Conservation (phyloP, 257 asterid species). For the Lavandula angustifolia region DNA sequence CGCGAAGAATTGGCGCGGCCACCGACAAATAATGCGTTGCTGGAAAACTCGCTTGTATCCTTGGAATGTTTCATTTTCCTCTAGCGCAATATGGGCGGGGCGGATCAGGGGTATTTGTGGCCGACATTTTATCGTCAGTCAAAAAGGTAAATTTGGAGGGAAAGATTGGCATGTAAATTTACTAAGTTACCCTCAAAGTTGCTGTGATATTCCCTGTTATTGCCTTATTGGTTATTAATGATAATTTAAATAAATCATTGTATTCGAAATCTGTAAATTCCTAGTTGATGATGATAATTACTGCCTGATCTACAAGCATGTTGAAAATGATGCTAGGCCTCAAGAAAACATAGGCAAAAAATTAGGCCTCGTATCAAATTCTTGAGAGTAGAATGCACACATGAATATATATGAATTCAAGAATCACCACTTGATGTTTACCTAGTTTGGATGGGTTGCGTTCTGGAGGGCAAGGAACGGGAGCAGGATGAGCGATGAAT, state of each 20-base stretch:
- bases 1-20: conserved; percentile 41
- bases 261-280: too few species aligned
- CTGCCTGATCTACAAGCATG: background rate
- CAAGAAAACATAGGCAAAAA: background rate
- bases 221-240: too few species aligned
- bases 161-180: background rate
- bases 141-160: conserved; percentile 6
- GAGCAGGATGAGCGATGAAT: conserved; percentile 72
- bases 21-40: conserved; percentile 56
- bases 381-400: background rate
- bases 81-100: conserved; percentile 29
- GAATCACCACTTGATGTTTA: background rate
- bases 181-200: background rate
- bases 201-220: too few species aligned
- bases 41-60: conserved; percentile 93
- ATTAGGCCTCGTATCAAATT: conserved; percentile 20
- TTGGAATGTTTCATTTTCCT: conserved; percentile 91
- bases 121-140: background rate
- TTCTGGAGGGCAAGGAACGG: conserved; percentile 64
- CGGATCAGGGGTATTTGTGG: conserved; percentile 31
- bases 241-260: too few species aligned
- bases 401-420: conserved; percentile 3
- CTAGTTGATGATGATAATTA: background rate
- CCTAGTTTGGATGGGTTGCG: conserved; percentile 39
- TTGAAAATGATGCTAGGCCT: conserved; percentile 9